Percentiles rank a stretch among this genome's conserved stretches.
Evolutionary conservation across 148 eudicot species (phyloP).

Genomic region (Persicaria maculosa): DNA sequence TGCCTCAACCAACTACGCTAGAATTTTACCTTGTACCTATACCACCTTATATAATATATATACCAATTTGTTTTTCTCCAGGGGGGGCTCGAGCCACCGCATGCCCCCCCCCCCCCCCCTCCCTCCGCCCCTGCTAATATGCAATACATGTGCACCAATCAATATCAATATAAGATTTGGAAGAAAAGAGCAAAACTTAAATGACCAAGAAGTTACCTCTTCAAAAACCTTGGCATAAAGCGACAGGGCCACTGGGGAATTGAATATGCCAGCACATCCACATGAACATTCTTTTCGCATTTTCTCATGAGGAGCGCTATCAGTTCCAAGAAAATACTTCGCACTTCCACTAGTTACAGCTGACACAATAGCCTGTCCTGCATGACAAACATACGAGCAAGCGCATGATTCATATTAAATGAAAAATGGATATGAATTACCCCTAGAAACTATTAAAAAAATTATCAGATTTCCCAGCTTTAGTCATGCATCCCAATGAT

Average conservation of each 20-base stretch:
- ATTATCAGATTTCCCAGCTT: neutral
- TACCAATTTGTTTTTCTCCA: too few species aligned
- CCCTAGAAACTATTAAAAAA: neutral
- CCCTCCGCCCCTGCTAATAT: too few species aligned
- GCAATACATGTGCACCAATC: too few species aligned
- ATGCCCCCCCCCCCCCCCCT: too few species aligned
- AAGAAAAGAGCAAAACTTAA: neutral
- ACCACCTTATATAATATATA: too few species aligned
- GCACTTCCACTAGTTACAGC: slow-evolving; percentile 88
- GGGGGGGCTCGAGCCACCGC: too few species aligned
- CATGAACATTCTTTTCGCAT: slow-evolving; percentile 60
- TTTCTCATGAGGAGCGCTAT: slow-evolving; percentile 93
- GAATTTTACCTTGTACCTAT: too few species aligned
- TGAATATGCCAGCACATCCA: slow-evolving; percentile 94
- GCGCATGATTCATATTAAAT: neutral
- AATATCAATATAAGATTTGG: neutral
- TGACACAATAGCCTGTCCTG: slow-evolving; percentile 71
- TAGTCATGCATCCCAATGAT: neutral
- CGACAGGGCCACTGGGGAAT: slow-evolving; percentile 83
- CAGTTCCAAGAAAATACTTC: slow-evolving; percentile 87
- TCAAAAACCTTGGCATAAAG: slow-evolving; percentile 81
- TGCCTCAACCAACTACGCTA: too few species aligned
- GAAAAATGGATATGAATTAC: neutral
- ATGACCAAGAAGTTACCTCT: slow-evolving; percentile 42
- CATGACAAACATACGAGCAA: neutral